A percentile compares a stretch with the other conserved stretches of the same genome.
Evolutionary conservation across 768 basidiomycete genomes (phyloP).

Genomic region (Tricholoma sp.): DNA sequence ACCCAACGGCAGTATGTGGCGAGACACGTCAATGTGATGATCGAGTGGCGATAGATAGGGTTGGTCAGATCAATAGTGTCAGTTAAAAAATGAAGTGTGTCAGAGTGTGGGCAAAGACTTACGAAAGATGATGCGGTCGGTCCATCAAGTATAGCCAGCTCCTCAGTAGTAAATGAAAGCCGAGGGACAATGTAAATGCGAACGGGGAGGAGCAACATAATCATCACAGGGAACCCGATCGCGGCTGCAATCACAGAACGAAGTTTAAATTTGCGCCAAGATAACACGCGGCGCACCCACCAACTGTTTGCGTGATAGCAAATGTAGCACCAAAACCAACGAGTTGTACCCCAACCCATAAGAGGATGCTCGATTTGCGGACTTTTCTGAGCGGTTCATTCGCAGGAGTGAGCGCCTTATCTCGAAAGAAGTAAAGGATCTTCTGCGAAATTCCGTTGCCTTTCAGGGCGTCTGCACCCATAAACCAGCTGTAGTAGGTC

Average conservation of each 20-base stretch:
- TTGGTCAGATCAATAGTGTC: too few relatives aligned
- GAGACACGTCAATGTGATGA: not conserved
- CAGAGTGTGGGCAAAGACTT: slow-evolving; percentile 38
- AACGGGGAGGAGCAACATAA: slow-evolving; percentile 76
- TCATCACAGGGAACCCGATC: slow-evolving; percentile 88
- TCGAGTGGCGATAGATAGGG: not conserved
- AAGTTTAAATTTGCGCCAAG: not conserved
- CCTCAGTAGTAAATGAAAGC: slow-evolving; percentile 71
- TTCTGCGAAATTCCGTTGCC: slow-evolving; percentile 82
- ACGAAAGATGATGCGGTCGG: slow-evolving; percentile 87
- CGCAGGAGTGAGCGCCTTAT: slow-evolving; percentile 53
- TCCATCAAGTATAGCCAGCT: slow-evolving; percentile 82
- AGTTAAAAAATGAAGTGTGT: not conserved
- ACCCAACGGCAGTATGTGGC: not conserved
- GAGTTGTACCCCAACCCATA: slow-evolving; percentile 74
- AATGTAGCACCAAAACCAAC: slow-evolving; percentile 85
- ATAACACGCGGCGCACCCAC: slow-evolving; percentile 35
- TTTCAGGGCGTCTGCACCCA: slow-evolving; percentile 80
- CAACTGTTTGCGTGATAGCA: slow-evolving; percentile 86
- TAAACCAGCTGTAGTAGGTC: slow-evolving; percentile 66
- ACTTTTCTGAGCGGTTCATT: slow-evolving; percentile 74
- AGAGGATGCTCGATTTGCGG: slow-evolving; percentile 63
- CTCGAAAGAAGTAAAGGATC: slow-evolving; percentile 74
- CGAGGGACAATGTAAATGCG: slow-evolving; percentile 67
- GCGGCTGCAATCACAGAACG: slow-evolving; percentile 47